A percentile compares a stretch with the other conserved stretches of the same genome.
Evolutionary conservation across 306 rosid genomes (phyloP).

Genomic region (Dryas alaskensis): DNA sequence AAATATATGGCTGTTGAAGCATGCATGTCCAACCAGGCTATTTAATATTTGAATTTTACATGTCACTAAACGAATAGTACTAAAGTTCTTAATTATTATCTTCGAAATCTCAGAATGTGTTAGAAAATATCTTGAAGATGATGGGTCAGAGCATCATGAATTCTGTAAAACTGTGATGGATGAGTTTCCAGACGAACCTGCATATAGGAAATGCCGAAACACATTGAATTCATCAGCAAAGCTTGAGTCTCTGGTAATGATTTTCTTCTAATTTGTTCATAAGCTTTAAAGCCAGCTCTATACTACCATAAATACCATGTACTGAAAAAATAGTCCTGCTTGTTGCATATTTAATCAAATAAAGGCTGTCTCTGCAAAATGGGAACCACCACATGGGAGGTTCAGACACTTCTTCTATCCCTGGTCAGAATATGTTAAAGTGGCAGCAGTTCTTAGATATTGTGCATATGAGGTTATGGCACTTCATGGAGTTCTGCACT

Average conservation of each 20-base stretch:
- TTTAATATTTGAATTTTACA: no score
- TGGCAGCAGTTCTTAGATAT: conserved; percentile 58
- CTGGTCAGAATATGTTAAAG: conserved; percentile 67
- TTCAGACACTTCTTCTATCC: conserved; percentile 66
- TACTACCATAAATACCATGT: not conserved
- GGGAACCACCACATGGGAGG: conserved; percentile 89
- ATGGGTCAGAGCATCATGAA: conserved; percentile 41
- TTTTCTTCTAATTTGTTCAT: not conserved
- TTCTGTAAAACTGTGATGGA: conserved; percentile 44
- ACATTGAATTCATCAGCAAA: conserved; percentile 62
- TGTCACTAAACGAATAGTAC: not conserved
- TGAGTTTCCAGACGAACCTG: conserved; percentile 62
- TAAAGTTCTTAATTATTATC: not conserved
- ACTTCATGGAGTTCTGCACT: conserved; percentile 67
- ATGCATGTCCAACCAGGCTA: no score
- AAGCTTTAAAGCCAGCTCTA: not conserved
- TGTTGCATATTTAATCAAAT: conserved; percentile 1
- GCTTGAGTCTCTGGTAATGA: conserved; percentile 51
- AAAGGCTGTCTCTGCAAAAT: conserved; percentile 71
- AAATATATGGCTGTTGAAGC: no score
- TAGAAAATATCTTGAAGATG: conserved; percentile 55
- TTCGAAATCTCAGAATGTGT: conserved; percentile 49
- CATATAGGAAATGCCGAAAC: conserved; percentile 54
- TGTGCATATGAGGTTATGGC: conserved; percentile 82
- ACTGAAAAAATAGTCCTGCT: not conserved